phyloP scores from a whole-genome alignment of 1,139 yeast genomes.

The Hanseniaspora gamundiae region DNA sequence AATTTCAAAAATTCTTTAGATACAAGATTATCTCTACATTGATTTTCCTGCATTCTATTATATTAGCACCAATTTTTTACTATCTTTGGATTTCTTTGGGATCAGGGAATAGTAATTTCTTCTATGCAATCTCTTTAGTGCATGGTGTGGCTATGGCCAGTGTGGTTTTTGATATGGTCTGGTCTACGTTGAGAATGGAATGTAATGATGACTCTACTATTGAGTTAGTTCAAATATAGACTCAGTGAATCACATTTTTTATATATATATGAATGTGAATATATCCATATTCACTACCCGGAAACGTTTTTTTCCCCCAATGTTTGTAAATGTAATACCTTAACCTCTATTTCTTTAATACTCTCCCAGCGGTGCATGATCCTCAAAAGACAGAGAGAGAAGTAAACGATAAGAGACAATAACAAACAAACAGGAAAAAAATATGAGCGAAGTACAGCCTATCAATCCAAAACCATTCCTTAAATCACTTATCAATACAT shows the following conservation, averaged over 20 bases:
- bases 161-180: constrained; percentile 61
- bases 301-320: background rate
- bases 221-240: constrained; percentile 25
- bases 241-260: background rate
- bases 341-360: background rate
- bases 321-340: constrained; percentile 1
- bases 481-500: constrained; percentile 17
- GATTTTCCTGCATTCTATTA: constrained; percentile 36
- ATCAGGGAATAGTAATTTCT: constrained; percentile 91
- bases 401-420: too few species aligned
- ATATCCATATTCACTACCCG: background rate
- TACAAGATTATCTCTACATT: constrained; percentile 34
- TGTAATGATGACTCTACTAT: constrained; percentile 36
- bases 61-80: constrained; percentile 79
- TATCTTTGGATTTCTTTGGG: constrained; percentile 92
- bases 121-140: constrained; percentile 82
- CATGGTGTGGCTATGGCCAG: constrained; percentile 65
- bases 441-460: background rate
- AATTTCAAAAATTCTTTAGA: constrained; percentile 30
- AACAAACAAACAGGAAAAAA: background rate
- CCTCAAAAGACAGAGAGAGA: too few species aligned
- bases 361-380: too few species aligned
- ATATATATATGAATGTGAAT: background rate
- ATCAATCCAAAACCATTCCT: constrained; percentile 2
- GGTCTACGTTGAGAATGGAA: constrained; percentile 70